Conservation (phyloP, 2,329 filamentous ascomycete species). For the Hymenoscyphus scutula region DNA sequence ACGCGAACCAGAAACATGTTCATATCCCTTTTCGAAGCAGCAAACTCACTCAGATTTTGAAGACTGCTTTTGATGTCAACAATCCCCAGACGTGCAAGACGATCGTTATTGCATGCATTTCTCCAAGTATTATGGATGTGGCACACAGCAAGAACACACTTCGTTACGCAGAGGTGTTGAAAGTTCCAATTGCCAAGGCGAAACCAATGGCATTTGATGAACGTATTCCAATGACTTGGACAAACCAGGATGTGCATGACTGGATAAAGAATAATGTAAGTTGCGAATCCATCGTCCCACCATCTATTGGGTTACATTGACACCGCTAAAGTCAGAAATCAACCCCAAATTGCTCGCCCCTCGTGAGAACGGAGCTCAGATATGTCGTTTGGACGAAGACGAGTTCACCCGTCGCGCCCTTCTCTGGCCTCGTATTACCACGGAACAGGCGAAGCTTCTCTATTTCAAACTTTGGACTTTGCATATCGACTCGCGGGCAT, state of each 20-base stretch:
- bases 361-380: slow-evolving; percentile 41
- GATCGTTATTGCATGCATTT: slow-evolving; percentile 95
- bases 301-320: no score
- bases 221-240: slow-evolving; percentile 41
- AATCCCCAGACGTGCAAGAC: slow-evolving; percentile 79
- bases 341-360: slow-evolving; percentile 40
- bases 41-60: slow-evolving; percentile 75
- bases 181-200: slow-evolving; percentile 38
- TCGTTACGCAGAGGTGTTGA: slow-evolving; percentile 75
- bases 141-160: slow-evolving; percentile 79
- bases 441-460: slow-evolving; percentile 43
- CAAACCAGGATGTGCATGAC: slow-evolving; percentile 38
- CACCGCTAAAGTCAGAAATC: slow-evolving; percentile 38
- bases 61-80: slow-evolving; percentile 77
- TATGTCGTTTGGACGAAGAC: slow-evolving; percentile 41
- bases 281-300: slow-evolving; percentile 1
- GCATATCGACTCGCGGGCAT: slow-evolving; percentile 40
- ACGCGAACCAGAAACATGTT: slow-evolving; percentile 58
- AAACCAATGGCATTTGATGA: slow-evolving; percentile 30
- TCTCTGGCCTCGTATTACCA: slow-evolving; percentile 37
- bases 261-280: slow-evolving; percentile 45
- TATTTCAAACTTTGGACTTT: slow-evolving; percentile 44
- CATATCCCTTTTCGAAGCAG: slow-evolving; percentile 90
- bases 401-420: slow-evolving; percentile 44
- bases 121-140: slow-evolving; percentile 89